Evolutionary conservation across 352 stramenopile genomes (phyloP).

Genomic region (Elongisporangium undulatum): DNA sequence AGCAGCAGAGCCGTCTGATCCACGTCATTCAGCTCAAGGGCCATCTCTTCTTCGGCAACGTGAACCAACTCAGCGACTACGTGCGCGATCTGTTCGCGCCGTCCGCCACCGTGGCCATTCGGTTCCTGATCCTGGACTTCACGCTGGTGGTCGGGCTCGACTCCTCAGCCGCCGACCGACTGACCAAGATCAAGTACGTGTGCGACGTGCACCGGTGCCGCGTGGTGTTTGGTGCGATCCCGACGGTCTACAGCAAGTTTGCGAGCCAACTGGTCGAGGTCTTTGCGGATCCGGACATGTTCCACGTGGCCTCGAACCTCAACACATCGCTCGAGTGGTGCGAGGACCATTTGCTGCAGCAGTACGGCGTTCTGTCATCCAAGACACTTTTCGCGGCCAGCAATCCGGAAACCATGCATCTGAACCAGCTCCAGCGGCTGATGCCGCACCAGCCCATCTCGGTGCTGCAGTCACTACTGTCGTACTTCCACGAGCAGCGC

Average conservation of each 20-base stretch:
- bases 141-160: conserved; percentile 91
- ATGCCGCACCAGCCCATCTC: conserved; percentile 64
- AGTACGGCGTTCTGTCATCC: conserved; percentile 21
- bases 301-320: conserved; percentile 59
- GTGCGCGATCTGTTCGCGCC: conserved; percentile 69
- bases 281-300: conserved; percentile 40
- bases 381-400: no score
- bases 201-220: conserved; percentile 63
- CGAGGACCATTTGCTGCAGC: conserved; percentile 56
- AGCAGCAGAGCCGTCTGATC: conserved; percentile 75
- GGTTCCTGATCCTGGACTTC: conserved; percentile 88
- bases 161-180: conserved; percentile 67
- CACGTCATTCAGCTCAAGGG: conserved; percentile 76
- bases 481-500: conserved; percentile 67
- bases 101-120: conserved; percentile 16
- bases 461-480: conserved; percentile 58
- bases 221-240: conserved; percentile 67
- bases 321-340: conserved; percentile 69
- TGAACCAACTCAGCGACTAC: conserved; percentile 86
- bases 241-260: conserved; percentile 57
- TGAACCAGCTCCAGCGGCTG: conserved; percentile 52
- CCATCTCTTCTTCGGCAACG: conserved; percentile 90
- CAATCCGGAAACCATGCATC: conserved; percentile 42
- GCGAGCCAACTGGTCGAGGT: conserved; percentile 46
- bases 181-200: conserved; percentile 79